Evolutionary conservation across 371 early-diverging fungal genomes (phyloP), one percentile per base, ranked within the genome.

Genomic region (Mucor velutinosus): DNA sequence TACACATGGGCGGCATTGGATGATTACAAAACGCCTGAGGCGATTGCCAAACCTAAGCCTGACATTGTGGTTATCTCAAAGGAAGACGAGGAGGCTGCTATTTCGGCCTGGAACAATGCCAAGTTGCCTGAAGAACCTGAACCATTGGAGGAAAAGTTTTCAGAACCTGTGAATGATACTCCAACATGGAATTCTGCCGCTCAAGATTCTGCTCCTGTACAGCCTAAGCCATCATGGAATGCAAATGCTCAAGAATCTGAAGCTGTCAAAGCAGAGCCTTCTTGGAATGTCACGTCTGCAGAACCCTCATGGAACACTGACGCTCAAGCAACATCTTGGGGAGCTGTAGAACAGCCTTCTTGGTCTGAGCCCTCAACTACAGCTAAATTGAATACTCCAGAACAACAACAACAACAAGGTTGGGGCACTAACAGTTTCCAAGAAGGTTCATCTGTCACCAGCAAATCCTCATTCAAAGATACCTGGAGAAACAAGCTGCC

Each of bases 1-100:
- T 62, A 62, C 10, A 62, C 62, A 14, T 62, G 62, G 62, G 62
- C 51, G 0, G 45, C 62, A 7, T 49, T 62, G 27, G 49, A 62
- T 19, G 62, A 62, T 19, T 32, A 29, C 21, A 62, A 27, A 15
- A 29, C 35, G 15, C 35, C 35, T 7, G 37, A 51, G 14, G 14
- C 23, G 11, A 29, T n/a, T 57, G 58, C 58, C 12, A 29, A 27
- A 32, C 33, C 58, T 33, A 30, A 61, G 8, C 11, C 29, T 30
- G 32, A 62, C 1, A 3, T 32, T 7, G 7, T 32, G 3, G 4
- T 37, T 14, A 37, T 47, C 30, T 21, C 30, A 15, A 35, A 63
- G 25, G 55, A 33, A 35, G 33, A 63, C 23, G 55, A 63, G 17
- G 63, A 33, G 17, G 35, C 14, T 19, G 63, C 55, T 39, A 17